phyloP scores from a whole-genome alignment of 2,329 filamentous ascomycete species.

The Calonectria pseudoturangicola region DNA sequence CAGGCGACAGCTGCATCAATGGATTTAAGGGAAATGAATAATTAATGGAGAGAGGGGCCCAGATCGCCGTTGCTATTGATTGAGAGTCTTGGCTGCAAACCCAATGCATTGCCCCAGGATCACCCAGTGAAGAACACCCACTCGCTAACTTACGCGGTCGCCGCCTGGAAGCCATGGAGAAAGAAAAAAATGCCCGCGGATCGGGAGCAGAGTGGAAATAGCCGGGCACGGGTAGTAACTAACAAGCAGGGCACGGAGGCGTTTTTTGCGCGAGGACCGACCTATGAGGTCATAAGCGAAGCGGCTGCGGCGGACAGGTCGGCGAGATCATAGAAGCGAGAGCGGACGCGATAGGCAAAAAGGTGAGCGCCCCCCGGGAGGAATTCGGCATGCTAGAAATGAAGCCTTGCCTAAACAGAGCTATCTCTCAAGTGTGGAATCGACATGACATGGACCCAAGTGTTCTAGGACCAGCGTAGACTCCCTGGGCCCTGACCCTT shows the following conservation, averaged over 20 bases:
- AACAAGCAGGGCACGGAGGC: conserved; percentile 21
- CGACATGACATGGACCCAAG: conserved; percentile 23
- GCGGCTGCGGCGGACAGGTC: conserved; percentile 49
- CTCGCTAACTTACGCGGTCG: neutral
- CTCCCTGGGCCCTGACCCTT: conserved; percentile 24
- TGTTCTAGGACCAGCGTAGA: conserved; percentile 24
- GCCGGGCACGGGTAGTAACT: conserved; percentile 32
- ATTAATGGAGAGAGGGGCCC: conserved; percentile 22
- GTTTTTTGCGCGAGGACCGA: conserved; percentile 9
- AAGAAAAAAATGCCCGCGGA: conserved; percentile 38
- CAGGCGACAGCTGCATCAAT: conserved; percentile 26
- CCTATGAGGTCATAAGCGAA: conserved; percentile 53
- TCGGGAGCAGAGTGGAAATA: conserved; percentile 42
- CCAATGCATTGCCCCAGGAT: conserved; percentile 6
- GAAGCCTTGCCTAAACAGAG: conserved; percentile 44
- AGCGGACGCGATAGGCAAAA: conserved; percentile 39
- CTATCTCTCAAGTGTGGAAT: conserved; percentile 34
- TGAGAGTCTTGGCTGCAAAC: conserved; percentile 23
- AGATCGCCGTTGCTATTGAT: conserved; percentile 23
- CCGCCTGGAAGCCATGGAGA: conserved; percentile 19
- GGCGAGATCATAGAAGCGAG: conserved; percentile 34
- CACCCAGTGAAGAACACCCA: conserved; percentile 22
- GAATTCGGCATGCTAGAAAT: conserved; percentile 50
- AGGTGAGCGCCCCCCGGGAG: conserved; percentile 45
- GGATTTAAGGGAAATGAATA: conserved; percentile 16